Percentiles rank a stretch among this genome's conserved stretches.
Evolutionary conservation across 1,284 basidiomycete species (phyloP).

Genomic region (Cryptococcus sp.): DNA sequence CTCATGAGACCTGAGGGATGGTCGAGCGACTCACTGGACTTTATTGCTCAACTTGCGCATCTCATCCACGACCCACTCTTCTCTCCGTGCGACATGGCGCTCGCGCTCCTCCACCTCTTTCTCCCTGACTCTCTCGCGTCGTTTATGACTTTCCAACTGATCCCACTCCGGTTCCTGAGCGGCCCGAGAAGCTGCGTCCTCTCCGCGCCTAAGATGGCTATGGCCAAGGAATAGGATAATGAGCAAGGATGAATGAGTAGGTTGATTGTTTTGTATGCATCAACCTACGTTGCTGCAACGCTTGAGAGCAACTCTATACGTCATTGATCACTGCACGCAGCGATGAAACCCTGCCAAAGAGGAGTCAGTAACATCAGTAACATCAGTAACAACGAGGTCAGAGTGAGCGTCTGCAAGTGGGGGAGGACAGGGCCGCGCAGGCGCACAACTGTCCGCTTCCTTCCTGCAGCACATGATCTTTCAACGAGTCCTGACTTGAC

Average conservation of each 20-base stretch:
- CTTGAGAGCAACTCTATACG: too few species aligned
- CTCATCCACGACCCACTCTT: constrained; percentile 49
- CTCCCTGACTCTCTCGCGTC: constrained; percentile 31
- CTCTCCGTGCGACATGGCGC: constrained; percentile 38
- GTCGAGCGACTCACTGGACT: constrained; percentile 31
- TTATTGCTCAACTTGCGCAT: constrained; percentile 47
- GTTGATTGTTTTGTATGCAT: not conserved
- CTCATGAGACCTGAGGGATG: not conserved
- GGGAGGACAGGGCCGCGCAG: too few species aligned
- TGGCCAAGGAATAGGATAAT: not conserved
- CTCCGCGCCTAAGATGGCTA: not conserved
- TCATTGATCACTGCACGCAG: too few species aligned
- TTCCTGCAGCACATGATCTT: too few species aligned
- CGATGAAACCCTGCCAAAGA: too few species aligned
- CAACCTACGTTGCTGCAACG: too few species aligned
- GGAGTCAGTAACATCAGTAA: too few species aligned
- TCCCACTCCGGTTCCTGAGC: constrained; percentile 28
- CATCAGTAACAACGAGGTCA: too few species aligned
- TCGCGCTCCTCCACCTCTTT: constrained; percentile 47
- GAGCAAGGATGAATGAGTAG: constrained; percentile 1
- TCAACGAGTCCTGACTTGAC: too few species aligned
- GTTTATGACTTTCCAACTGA: constrained; percentile 21
- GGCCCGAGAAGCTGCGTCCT: not conserved
- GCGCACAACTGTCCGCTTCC: too few species aligned
- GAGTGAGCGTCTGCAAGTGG: too few species aligned